Base-by-base conservation (phyloP, 257 asterid genomes). In the Solanum okadae region DNA sequence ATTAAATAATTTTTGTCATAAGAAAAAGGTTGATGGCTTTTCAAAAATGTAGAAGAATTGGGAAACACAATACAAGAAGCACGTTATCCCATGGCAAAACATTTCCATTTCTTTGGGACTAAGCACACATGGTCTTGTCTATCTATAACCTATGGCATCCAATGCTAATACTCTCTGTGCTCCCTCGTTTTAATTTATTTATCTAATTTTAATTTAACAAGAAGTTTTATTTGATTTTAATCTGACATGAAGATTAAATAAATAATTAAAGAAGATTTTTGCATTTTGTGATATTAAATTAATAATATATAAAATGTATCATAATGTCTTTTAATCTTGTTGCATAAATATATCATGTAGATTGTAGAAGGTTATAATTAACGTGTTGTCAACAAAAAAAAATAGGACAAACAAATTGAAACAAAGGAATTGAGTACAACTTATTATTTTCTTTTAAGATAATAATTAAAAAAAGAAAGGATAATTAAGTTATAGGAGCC, bases 101-200 rank as follows among this genome's bases (percentile, higher is more conserved):
- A 92, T 90, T 93, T 90, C 92, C 93, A 90, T 94, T 89, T 91
- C 90, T 90, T 86, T 89, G 93, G 93, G 91, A 87, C 90, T 87
- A 90, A 49, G 44, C 71, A 93, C 98, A 94, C 97, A 93, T 94
- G 96, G 92, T 79, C 61, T 70, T 94, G 96, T 92, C 94, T 87
- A 88, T 86, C 82, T 88, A 56, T 79, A 86, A 67, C 38, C 76
- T 15, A 88, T 84, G 87, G 96, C 72, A 95, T 95, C 98, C 98
- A 84, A 95, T 92, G 98, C 91, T 88, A 56, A 18, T 56, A 56
- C 65, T 76, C 22, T 33, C 0, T 25, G 0, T 68, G 8, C 3
- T 2, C 9, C 0, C 14, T 13, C 5, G 4, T 68, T 29, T 31
- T 8, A 29, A 31, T 70, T 70, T 70, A 16, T 70, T 70, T 31